A percentile compares a stretch with the other conserved stretches of the same genome.
Evolutionary conservation across 148 eudicot species (phyloP).

Genomic region (Dysphania ambrosioides): DNA sequence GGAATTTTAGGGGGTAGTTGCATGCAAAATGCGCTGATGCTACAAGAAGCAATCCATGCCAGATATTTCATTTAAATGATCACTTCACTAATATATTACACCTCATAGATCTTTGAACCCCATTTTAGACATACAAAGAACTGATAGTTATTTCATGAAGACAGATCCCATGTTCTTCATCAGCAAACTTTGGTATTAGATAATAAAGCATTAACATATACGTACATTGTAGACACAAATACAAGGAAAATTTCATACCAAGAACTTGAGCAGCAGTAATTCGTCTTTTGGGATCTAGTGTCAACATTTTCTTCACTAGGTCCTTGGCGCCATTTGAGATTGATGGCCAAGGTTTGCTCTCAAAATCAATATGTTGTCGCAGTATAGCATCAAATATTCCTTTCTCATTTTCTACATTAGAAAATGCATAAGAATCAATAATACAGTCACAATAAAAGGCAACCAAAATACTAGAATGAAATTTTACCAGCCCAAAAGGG

Average conservation of each 20-base stretch:
- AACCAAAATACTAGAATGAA: background rate
- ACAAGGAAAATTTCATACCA: slow-evolving; percentile 39
- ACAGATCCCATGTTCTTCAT: background rate
- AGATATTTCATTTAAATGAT: background rate
- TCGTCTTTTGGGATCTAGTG: slow-evolving; percentile 71
- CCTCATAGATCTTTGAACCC: background rate
- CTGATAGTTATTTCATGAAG: background rate
- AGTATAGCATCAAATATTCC: slow-evolving; percentile 82
- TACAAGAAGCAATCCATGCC: background rate
- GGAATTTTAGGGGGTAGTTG: background rate
- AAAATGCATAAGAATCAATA: background rate
- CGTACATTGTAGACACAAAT: background rate
- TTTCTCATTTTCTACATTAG: slow-evolving; percentile 64
- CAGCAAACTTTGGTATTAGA: background rate
- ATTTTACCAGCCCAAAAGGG: slow-evolving; percentile 93
- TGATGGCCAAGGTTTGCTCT: slow-evolving; percentile 81
- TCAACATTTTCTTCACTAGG: slow-evolving; percentile 75
- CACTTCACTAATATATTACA: background rate
- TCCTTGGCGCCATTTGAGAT: slow-evolving; percentile 84
- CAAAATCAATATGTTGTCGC: slow-evolving; percentile 75
- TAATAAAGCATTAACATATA: background rate
- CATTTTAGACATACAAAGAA: too few relatives aligned
- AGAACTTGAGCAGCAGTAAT: slow-evolving; percentile 88
- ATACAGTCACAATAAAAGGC: background rate
- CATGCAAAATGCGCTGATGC: background rate